Evolutionary conservation across 192 early-diverging fungal species (phyloP).

Genomic region (Podila clonocystis): DNA sequence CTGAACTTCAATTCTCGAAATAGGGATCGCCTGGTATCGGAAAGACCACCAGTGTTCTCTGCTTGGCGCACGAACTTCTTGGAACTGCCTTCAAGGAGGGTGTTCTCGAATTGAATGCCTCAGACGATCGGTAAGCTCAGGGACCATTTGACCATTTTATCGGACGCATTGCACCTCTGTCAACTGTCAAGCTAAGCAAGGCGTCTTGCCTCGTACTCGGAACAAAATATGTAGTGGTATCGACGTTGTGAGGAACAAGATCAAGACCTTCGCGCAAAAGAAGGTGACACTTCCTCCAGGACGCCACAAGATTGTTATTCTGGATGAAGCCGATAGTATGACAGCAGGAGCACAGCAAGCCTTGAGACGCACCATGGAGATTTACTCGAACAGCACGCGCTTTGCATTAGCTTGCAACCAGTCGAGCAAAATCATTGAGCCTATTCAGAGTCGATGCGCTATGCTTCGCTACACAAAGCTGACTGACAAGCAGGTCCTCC

Average conservation of each 20-base stretch:
- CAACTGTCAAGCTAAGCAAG: too few relatives aligned
- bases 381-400: conserved; percentile 94
- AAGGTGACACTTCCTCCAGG: conserved; percentile 94
- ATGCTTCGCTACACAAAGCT: conserved; percentile 89
- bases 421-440: conserved; percentile 97
- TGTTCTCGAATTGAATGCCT: conserved; percentile 98
- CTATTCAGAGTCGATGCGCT: conserved; percentile 96
- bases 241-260: conserved; percentile 94
- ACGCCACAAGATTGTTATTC: conserved; percentile 89
- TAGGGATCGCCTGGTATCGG: conserved; percentile 95
- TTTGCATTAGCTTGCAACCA: conserved; percentile 98
- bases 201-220: not conserved
- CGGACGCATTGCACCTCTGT: not conserved
- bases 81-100: conserved; percentile 90
- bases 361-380: conserved; percentile 97
- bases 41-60: conserved; percentile 96
- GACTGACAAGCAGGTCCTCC: conserved; percentile 80
- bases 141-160: not conserved
- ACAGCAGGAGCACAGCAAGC: conserved; percentile 97
- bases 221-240: conserved; percentile 76
- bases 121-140: conserved; percentile 85
- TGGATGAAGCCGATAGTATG: conserved; percentile 99
- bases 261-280: conserved; percentile 99
- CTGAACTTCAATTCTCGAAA: not conserved
- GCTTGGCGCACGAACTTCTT: conserved; percentile 90